phyloP scores from a whole-genome alignment of 2,329 filamentous ascomycete species.

The Colletotrichum gloeosporioides region DNA sequence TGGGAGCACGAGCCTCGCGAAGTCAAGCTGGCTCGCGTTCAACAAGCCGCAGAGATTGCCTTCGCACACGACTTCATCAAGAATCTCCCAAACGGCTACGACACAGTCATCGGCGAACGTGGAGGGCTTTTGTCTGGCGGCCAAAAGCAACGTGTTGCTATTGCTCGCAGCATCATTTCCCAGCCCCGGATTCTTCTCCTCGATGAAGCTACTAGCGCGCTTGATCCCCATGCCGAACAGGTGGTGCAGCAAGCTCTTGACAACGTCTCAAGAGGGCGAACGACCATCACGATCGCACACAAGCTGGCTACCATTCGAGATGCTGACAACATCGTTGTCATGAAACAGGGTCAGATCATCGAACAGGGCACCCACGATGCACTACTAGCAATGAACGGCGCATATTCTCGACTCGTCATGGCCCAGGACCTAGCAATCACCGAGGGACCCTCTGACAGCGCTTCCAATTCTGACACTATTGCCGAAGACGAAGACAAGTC shows the following conservation, averaged over 20 bases:
- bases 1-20: slow-evolving; percentile 26
- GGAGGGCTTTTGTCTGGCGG: slow-evolving; percentile 69
- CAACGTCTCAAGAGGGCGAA: slow-evolving; percentile 57
- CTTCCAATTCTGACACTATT: slow-evolving; percentile 20
- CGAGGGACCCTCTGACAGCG: slow-evolving; percentile 19
- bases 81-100: slow-evolving; percentile 53
- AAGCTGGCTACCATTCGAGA: slow-evolving; percentile 60
- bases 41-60: slow-evolving; percentile 48
- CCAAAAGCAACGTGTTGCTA: slow-evolving; percentile 69
- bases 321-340: slow-evolving; percentile 68
- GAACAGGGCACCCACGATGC: slow-evolving; percentile 67
- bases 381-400: slow-evolving; percentile 49
- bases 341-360: slow-evolving; percentile 59
- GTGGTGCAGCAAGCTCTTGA: slow-evolving; percentile 61
- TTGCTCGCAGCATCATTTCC: slow-evolving; percentile 48
- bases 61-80: slow-evolving; percentile 53
- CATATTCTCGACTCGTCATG: slow-evolving; percentile 57
- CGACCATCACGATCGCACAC: slow-evolving; percentile 69
- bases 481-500: slow-evolving; percentile 24
- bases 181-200: slow-evolving; percentile 61
- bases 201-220: slow-evolving; percentile 69
- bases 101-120: slow-evolving; percentile 63
- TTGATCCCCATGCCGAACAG: slow-evolving; percentile 44
- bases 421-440: slow-evolving; percentile 40
- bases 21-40: slow-evolving; percentile 43